phyloP scores from a whole-genome alignment of 306 rosid genomes.

The Cicer arietinum region DNA sequence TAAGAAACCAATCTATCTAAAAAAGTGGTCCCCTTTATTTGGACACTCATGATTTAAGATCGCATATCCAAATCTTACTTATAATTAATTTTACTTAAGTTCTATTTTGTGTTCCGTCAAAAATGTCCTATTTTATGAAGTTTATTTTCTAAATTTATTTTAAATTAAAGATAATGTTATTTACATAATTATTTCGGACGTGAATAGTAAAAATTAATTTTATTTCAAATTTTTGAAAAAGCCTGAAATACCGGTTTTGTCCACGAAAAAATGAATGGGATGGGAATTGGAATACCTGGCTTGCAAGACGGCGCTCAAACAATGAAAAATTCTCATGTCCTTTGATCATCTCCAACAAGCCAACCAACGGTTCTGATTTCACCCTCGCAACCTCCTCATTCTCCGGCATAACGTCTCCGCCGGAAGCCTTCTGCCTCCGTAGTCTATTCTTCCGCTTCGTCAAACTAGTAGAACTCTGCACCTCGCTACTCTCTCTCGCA shows the following conservation, averaged over 20 bases:
- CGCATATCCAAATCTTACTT: slow-evolving; percentile 41
- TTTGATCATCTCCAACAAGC: slow-evolving; percentile 59
- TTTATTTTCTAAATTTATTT: no score
- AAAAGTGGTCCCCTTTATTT: slow-evolving; percentile 63
- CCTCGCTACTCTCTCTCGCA: slow-evolving; percentile 75
- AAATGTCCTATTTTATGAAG: no score
- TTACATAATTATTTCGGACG: not conserved
- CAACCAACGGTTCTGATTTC: slow-evolving; percentile 68
- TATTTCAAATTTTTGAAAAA: slow-evolving; percentile 32
- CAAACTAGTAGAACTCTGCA: slow-evolving; percentile 84
- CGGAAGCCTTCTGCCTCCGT: slow-evolving; percentile 51
- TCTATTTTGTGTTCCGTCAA: not conserved
- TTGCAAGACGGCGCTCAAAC: slow-evolving; percentile 76
- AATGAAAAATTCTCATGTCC: slow-evolving; percentile 62
- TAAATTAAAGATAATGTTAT: no score
- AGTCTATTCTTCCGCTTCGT: slow-evolving; percentile 56
- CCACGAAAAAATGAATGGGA: slow-evolving; percentile 27
- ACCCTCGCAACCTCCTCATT: slow-evolving; percentile 35
- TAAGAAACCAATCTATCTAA: slow-evolving; percentile 38
- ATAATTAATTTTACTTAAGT: not conserved
- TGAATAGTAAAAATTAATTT: not conserved
- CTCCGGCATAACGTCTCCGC: slow-evolving; percentile 40
- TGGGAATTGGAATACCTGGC: slow-evolving; percentile 60
- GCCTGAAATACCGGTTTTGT: slow-evolving; percentile 37
- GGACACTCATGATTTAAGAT: slow-evolving; percentile 46